phyloP scores from a whole-genome alignment of 192 early-diverging fungal genomes.

The Coemansia sp. region DNA sequence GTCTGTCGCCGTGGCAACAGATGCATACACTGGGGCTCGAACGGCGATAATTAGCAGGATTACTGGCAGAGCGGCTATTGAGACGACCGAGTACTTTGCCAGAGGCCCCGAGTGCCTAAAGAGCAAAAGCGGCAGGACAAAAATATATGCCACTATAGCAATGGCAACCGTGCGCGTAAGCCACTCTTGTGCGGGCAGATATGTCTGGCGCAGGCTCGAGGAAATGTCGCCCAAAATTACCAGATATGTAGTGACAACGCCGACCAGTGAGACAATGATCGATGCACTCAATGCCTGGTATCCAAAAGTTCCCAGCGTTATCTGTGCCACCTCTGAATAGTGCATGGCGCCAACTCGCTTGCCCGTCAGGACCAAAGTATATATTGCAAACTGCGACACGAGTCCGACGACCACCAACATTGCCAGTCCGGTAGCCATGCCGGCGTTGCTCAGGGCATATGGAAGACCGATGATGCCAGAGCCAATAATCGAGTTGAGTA shows the following conservation, averaged over 20 bases:
- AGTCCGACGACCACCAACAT: slow-evolving; percentile 58
- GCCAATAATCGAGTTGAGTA: slow-evolving; percentile 70
- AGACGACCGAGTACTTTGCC: slow-evolving; percentile 59
- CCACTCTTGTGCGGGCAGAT: slow-evolving; percentile 24
- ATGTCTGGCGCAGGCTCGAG: slow-evolving; percentile 21
- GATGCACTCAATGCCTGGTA: slow-evolving; percentile 61
- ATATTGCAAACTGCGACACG: slow-evolving; percentile 60
- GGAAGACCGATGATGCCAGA: slow-evolving; percentile 67
- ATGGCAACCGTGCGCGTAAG: slow-evolving; percentile 16
- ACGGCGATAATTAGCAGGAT: slow-evolving; percentile 62
- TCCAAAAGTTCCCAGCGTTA: slow-evolving; percentile 59
- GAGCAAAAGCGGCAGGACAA: slow-evolving; percentile 58
- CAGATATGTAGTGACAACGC: slow-evolving; percentile 46
- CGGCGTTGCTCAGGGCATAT: slow-evolving; percentile 63
- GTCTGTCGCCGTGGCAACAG: background rate
- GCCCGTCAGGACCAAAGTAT: slow-evolving; percentile 60
- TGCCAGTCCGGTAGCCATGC: slow-evolving; percentile 58
- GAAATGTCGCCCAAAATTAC: slow-evolving; percentile 39
- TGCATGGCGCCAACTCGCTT: slow-evolving; percentile 58
- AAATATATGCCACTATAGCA: slow-evolving; percentile 28
- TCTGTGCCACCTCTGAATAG: slow-evolving; percentile 58
- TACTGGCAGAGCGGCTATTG: slow-evolving; percentile 61
- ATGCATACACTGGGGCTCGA: slow-evolving; percentile 56
- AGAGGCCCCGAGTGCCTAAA: slow-evolving; percentile 66
- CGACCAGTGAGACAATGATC: slow-evolving; percentile 62